phyloP scores from a whole-genome alignment of 2,329 filamentous ascomycete genomes.

The Botryotinia narcissicola region DNA sequence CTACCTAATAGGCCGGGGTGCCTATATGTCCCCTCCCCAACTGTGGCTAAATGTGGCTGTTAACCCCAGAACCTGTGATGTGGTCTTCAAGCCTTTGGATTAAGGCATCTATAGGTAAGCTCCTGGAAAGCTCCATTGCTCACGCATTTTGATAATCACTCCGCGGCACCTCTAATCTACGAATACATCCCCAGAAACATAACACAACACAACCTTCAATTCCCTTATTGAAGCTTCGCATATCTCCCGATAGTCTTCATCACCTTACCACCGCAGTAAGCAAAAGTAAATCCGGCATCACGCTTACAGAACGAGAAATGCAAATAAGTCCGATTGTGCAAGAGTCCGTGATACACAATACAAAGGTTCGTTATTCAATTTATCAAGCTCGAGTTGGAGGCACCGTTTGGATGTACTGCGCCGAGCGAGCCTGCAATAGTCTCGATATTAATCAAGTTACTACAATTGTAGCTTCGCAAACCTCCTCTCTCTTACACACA shows the following conservation, averaged over 20 bases:
- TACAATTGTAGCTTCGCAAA: neutral
- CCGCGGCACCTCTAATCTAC: neutral
- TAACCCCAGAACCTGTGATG: neutral
- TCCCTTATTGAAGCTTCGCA: neutral
- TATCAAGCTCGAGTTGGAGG: neutral
- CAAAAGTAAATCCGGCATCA: constrained; percentile 39
- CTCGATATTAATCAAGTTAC: neutral
- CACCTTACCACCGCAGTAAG: neutral
- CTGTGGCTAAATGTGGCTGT: constrained; percentile 7
- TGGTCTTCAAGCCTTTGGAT: neutral
- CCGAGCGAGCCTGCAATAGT: neutral
- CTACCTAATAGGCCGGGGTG: no score
- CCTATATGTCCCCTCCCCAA: neutral
- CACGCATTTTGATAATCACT: neutral
- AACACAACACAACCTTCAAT: neutral
- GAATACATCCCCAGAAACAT: neutral
- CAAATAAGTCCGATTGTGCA: constrained; percentile 74
- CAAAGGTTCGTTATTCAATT: constrained; percentile 53
- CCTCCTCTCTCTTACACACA: constrained; percentile 8
- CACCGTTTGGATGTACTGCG: neutral
- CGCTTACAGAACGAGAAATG: constrained; percentile 70
- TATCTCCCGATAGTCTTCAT: neutral
- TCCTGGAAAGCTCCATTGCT: neutral
- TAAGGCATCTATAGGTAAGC: neutral
- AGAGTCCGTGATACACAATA: constrained; percentile 79